Evolutionary conservation across 208 protist species (phyloP), one percentile per base, ranked within the genome.

Genomic region (Ichthyophonus hoferi): DNA sequence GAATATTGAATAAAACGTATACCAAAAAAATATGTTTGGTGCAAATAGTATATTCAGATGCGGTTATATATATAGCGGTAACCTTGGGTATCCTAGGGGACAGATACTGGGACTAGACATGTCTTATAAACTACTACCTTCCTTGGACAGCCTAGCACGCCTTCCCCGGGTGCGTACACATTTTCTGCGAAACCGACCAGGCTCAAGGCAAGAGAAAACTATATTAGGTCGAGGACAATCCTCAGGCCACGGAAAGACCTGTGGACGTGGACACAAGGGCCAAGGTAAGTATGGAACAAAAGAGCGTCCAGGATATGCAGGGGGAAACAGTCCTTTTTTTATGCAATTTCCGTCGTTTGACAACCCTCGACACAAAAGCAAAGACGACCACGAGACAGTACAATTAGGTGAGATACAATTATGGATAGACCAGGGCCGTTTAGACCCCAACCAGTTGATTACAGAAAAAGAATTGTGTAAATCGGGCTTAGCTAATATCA

Each of bases 381-480:
- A 38, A 0, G 42, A 31, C 38, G 81, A 85, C 33, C 41, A 85
- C 81, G 40, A 40, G 81, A 40, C 81, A 33, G 39, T 85, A 33
- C 3, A 42, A 7, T 0, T 85, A 38, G 39, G 39, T 34, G 31
- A 58, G 39, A 17, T 85, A 35, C 81, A 85, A 34, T 41, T 38
- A 58, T 85, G 81, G 81, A 58, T 85, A 7, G 81, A 85, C 40
- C 81, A 85, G 81, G 81, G 81, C n/a, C 81, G 81, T 24, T 34
- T 85, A 40, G 39, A 85, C 38, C 24, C 81, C 24, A 42, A 24
- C 17, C n/a, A 35, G 33, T 7, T 58, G 24, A 58, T 85, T 24
- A 85, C 81, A 40, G 31, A 41, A 38, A 40, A 85, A 17, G 39
- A 14, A n/a, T 34, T 85, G 17, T 17, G 39, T 37, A 38, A 40